These are phyloP conservation scores for Catenaria anguillulae DNA, from an alignment of 371 early-diverging fungal species.

Conservation along the genomic window DNA sequence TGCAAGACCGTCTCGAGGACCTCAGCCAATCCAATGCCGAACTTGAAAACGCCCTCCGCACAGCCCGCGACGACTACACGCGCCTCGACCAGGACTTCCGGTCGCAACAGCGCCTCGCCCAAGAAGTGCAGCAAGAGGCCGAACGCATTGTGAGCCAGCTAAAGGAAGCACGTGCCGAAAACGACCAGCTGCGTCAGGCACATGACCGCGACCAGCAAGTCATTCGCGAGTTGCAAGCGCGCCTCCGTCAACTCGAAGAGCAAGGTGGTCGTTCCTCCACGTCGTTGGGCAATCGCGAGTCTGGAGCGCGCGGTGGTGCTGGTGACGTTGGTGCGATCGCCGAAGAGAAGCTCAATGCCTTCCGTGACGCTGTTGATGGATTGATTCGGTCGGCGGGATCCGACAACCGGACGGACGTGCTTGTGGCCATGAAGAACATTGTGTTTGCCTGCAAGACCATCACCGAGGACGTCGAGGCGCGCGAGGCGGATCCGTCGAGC, in stretches of 20 bases:
- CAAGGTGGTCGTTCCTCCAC: not conserved
- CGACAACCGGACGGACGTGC: conserved; percentile 50
- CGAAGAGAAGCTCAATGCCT: conserved; percentile 44
- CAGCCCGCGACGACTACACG: not conserved
- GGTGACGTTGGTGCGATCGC: conserved; percentile 45
- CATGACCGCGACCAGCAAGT: not conserved
- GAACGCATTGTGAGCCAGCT: not conserved
- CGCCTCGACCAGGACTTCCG: no score
- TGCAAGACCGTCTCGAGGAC: not conserved
- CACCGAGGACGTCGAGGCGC: conserved; percentile 59
- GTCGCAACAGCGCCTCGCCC: not conserved
- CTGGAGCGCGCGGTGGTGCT: no score
- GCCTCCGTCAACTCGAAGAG: not conserved
- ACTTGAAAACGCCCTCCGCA: not conserved
- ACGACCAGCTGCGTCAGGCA: not conserved
- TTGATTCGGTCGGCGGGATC: conserved; percentile 51
- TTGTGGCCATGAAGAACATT: conserved; percentile 64
- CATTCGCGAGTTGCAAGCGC: not conserved
- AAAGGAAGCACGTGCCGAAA: not conserved
- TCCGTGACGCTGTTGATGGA: conserved; percentile 67
- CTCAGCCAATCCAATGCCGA: not conserved
- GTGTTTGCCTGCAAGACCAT: conserved; percentile 61
- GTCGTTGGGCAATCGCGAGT: no score
- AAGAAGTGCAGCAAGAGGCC: not conserved
- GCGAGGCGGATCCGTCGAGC: conserved; percentile 23